Evolutionary conservation across 2,329 filamentous ascomycete genomes (phyloP).

Genomic region (Sordariomycetes sp.): DNA sequence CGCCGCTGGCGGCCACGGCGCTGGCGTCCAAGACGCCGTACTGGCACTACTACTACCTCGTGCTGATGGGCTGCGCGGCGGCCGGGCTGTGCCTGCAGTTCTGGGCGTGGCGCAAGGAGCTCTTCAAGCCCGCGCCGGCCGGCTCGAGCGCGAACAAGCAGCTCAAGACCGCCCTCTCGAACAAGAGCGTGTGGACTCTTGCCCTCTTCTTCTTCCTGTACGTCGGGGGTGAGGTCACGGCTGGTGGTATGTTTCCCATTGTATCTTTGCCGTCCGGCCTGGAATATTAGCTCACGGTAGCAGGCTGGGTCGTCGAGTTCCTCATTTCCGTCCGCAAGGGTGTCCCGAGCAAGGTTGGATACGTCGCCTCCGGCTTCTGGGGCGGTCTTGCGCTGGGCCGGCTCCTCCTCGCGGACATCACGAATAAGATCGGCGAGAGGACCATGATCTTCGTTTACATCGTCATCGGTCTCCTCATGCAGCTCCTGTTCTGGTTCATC

Average conservation of each 20-base stretch:
- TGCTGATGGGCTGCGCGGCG: slow-evolving; percentile 49
- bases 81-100: slow-evolving; percentile 45
- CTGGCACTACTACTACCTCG: slow-evolving; percentile 66
- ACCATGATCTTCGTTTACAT: slow-evolving; percentile 58
- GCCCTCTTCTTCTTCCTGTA: slow-evolving; percentile 37
- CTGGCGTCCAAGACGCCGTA: slow-evolving; percentile 46
- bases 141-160: slow-evolving; percentile 8
- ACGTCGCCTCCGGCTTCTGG: slow-evolving; percentile 66
- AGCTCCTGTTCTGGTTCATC: slow-evolving; percentile 69
- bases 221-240: slow-evolving; percentile 47
- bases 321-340: slow-evolving; percentile 63
- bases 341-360: slow-evolving; percentile 61
- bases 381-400: slow-evolving; percentile 67
- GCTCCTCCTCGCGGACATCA: slow-evolving; percentile 57
- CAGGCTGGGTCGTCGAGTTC: slow-evolving; percentile 81
- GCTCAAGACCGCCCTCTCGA: slow-evolving; percentile 9
- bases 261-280: background rate
- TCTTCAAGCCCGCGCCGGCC: slow-evolving; percentile 6
- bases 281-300: slow-evolving; percentile 17
- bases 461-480: slow-evolving; percentile 46
- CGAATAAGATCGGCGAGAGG: slow-evolving; percentile 60
- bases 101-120: slow-evolving; percentile 61
- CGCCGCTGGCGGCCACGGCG: slow-evolving; percentile 64
- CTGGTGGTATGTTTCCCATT: slow-evolving; percentile 54
- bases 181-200: slow-evolving; percentile 12